These are phyloP conservation scores for Stephanodiscus triporus DNA, from an alignment of 108 stramenopile genomes.

Conservation along the genomic window DNA sequence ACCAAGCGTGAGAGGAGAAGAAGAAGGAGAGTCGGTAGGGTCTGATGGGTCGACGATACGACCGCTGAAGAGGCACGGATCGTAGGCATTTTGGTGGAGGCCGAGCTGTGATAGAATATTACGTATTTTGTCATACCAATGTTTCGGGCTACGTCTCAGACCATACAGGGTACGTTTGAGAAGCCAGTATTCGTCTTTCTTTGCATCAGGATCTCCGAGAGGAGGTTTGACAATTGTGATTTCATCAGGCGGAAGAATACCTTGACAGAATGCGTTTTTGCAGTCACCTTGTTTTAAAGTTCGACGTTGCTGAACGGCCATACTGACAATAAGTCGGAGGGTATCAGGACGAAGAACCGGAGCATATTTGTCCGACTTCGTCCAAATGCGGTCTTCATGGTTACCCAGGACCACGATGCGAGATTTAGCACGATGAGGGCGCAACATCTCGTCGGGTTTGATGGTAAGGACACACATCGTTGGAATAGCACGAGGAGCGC, in stretches of 20 bases:
- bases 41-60: neutral
- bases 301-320: slow-evolving; percentile 3
- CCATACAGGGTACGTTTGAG: slow-evolving; percentile 36
- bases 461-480: too few species aligned
- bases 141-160: slow-evolving; percentile 6
- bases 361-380: slow-evolving; percentile 21
- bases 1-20: neutral
- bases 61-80: slow-evolving; percentile 29
- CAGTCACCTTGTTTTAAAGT: slow-evolving; percentile 37
- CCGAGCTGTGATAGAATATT: slow-evolving; percentile 7
- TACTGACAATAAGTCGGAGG: slow-evolving; percentile 8
- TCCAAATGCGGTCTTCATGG: too few species aligned
- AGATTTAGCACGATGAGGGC: too few species aligned
- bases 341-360: slow-evolving; percentile 20
- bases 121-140: slow-evolving; percentile 33
- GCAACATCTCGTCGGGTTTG: too few species aligned
- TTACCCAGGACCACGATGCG: too few species aligned
- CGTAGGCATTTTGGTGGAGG: slow-evolving; percentile 12
- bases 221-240: slow-evolving; percentile 11
- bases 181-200: slow-evolving; percentile 17
- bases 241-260: slow-evolving; percentile 13
- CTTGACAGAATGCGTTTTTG: slow-evolving; percentile 45
- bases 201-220: slow-evolving; percentile 13
- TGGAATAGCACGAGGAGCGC: too few species aligned
- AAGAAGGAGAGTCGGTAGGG: neutral